Percentiles rank a stretch among this genome's conserved stretches.
phyloP scores from a whole-genome alignment of 2,329 filamentous ascomycete genomes.

The Trichophyton mentagrophytes region DNA sequence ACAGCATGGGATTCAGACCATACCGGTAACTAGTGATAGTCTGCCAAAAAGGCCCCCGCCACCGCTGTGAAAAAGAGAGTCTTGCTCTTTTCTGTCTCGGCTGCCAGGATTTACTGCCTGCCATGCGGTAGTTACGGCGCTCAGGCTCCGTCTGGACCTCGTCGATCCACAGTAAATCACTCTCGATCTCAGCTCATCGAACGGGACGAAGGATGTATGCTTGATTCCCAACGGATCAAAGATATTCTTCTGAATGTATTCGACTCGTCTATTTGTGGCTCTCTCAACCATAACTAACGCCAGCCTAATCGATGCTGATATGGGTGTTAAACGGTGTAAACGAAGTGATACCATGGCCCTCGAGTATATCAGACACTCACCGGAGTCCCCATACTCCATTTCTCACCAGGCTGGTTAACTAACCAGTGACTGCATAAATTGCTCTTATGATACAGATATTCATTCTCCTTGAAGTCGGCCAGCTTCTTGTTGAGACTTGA shows the following conservation, averaged over 20 bases:
- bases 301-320: background rate
- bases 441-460: conserved; percentile 44
- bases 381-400: conserved; percentile 42
- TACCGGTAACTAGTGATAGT: background rate
- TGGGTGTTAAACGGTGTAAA: background rate
- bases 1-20: background rate
- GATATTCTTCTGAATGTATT: background rate
- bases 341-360: background rate
- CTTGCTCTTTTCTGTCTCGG: background rate
- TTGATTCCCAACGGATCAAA: background rate
- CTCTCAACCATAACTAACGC: background rate
- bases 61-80: background rate
- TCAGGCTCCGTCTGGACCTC: background rate
- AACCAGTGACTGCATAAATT: conserved; percentile 39
- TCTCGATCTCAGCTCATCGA: background rate
- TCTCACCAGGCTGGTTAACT: conserved; percentile 49
- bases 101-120: background rate
- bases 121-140: background rate
- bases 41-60: background rate
- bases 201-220: background rate
- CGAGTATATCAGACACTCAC: conserved; percentile 25
- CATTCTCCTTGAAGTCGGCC: background rate
- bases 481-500: background rate
- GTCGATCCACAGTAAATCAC: background rate
- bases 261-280: background rate